Evolutionary conservation across 495 filamentous ascomycete species (phyloP).

Genomic region (Aspergillus coremiiformis): DNA sequence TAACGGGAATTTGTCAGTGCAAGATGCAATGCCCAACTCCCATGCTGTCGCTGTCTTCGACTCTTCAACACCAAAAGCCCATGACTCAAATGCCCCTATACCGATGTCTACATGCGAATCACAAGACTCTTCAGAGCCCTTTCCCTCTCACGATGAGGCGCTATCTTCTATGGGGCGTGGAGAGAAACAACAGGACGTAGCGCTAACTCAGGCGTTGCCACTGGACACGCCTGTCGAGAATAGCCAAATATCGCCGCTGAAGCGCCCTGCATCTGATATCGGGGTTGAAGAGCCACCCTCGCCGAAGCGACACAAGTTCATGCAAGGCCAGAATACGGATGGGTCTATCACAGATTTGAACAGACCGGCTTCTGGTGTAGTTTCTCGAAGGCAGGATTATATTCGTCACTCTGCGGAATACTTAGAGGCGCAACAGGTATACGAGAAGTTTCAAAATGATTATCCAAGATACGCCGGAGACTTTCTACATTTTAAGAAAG

Average conservation of each 20-base stretch:
- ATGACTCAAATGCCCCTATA: constrained; percentile 9
- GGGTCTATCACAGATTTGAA: constrained; percentile 3
- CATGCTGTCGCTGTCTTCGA: constrained; percentile 17
- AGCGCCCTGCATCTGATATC: constrained; percentile 10
- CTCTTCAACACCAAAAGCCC: constrained; percentile 20
- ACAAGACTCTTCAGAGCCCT: constrained; percentile 13
- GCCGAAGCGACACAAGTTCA: constrained; percentile 10
- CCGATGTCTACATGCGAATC: constrained; percentile 6
- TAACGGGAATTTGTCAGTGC: constrained; percentile 11
- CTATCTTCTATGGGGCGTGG: constrained; percentile 11
- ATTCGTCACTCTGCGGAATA: constrained; percentile 16
- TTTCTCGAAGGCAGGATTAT: constrained; percentile 22
- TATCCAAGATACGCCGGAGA: constrained; percentile 54
- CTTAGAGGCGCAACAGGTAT: constrained; percentile 27
- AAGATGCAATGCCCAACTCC: constrained; percentile 10
- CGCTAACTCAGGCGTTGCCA: neutral
- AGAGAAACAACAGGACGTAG: neutral
- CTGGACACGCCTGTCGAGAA: neutral
- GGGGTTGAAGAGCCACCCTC: constrained; percentile 12
- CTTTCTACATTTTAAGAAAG: constrained; percentile 44
- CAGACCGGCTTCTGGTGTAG: constrained; percentile 7
- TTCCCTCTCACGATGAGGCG: constrained; percentile 14
- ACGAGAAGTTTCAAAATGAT: constrained; percentile 43
- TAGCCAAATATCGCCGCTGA: constrained; percentile 8
- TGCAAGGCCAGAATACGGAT: neutral